phyloP scores from a whole-genome alignment of 2,329 filamentous ascomycete species.

The Sclerotinia minor region DNA sequence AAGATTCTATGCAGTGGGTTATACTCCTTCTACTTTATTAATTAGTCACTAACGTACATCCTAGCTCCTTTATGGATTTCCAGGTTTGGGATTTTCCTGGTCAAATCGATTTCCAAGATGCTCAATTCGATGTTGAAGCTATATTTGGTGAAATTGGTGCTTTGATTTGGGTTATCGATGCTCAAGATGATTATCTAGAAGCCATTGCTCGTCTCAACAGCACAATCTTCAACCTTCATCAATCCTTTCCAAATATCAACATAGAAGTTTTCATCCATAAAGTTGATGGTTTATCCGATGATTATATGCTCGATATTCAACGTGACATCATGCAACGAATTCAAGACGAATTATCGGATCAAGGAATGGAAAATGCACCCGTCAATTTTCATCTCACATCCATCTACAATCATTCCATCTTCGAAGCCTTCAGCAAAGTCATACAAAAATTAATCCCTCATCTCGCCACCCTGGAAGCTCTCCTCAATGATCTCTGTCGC shows the following conservation, averaged over 20 bases:
- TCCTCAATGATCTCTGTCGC: constrained; percentile 90
- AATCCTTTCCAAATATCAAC: constrained; percentile 88
- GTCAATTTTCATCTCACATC: constrained; percentile 95
- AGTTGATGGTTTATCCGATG: constrained; percentile 94
- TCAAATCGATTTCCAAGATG: constrained; percentile 88
- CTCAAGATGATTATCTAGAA: constrained; percentile 96
- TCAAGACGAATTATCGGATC: constrained; percentile 91
- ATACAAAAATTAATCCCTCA: constrained; percentile 97
- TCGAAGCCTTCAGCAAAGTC: constrained; percentile 97
- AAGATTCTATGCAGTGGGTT: constrained; percentile 88
- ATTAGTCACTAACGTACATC: constrained; percentile 25
- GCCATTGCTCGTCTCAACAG: constrained; percentile 82
- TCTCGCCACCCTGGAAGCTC: constrained; percentile 85
- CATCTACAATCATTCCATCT: constrained; percentile 98
- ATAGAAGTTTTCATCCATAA: constrained; percentile 99
- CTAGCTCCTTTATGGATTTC: constrained; percentile 97
- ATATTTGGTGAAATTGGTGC: constrained; percentile 95
- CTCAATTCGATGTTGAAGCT: constrained; percentile 84
- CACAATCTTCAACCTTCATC: constrained; percentile 86
- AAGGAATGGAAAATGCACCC: constrained; percentile 88
- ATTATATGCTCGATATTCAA: constrained; percentile 94
- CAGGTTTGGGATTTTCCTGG: constrained; percentile 98
- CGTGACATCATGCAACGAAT: constrained; percentile 96
- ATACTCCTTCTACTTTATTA: neutral
- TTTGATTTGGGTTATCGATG: constrained; percentile 97